These are phyloP conservation scores for Rusavskia elegans DNA, from an alignment of 495 filamentous ascomycete species.

Conservation along the genomic window DNA sequence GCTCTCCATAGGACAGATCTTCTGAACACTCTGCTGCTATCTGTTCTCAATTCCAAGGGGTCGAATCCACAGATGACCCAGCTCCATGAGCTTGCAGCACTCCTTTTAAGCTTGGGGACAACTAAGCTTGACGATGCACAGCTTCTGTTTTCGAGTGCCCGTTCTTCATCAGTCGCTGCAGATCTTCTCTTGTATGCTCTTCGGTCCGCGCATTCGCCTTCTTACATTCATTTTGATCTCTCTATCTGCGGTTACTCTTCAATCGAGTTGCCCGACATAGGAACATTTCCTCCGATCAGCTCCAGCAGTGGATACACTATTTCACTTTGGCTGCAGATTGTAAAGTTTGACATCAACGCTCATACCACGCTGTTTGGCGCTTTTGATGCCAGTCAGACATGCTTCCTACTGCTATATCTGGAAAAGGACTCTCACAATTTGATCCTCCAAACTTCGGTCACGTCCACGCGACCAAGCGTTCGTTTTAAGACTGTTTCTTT, in stretches of 20 bases:
- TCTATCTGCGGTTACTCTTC: constrained; percentile 76
- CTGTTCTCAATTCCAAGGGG: constrained; percentile 36
- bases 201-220: constrained; percentile 53
- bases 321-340: constrained; percentile 71
- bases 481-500: constrained; percentile 77
- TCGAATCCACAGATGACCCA: constrained; percentile 34
- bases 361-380: constrained; percentile 95
- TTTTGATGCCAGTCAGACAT: constrained; percentile 82
- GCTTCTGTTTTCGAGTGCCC: constrained; percentile 51
- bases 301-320: constrained; percentile 73
- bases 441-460: constrained; percentile 91
- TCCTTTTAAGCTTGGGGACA: constrained; percentile 52
- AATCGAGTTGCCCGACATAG: constrained; percentile 70
- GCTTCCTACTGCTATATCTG: constrained; percentile 85
- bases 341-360: constrained; percentile 64
- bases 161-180: constrained; percentile 41
- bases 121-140: constrained; percentile 64
- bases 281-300: constrained; percentile 64
- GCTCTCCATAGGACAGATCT: constrained; percentile 65
- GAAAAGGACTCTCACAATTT: constrained; percentile 92
- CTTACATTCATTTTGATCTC: constrained; percentile 88
- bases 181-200: constrained; percentile 62
- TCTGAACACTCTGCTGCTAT: constrained; percentile 52
- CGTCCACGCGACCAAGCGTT: constrained; percentile 70
- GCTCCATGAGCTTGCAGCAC: constrained; percentile 41